Evolutionary conservation across 148 eudicot genomes (phyloP).

Genomic region (Pouteria glomerata): DNA sequence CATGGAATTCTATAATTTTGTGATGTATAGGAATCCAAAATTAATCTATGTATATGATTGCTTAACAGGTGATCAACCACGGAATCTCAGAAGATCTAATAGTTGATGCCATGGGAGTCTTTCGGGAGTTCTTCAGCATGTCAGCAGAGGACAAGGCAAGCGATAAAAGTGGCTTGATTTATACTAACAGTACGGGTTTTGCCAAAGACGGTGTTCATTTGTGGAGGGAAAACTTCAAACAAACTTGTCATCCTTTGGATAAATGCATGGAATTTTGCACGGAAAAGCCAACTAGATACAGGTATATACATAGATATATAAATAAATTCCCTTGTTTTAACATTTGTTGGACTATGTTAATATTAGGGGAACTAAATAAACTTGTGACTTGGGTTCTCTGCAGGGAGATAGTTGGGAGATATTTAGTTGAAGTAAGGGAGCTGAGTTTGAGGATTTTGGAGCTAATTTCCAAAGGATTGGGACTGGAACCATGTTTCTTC

Average conservation of each 20-base stretch:
- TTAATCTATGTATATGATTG: background rate
- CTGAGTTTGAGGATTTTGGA: slow-evolving; percentile 20
- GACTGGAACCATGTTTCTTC: slow-evolving; percentile 23
- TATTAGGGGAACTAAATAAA: no score
- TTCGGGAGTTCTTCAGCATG: slow-evolving; percentile 46
- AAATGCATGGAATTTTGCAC: slow-evolving; percentile 48
- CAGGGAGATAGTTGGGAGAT: slow-evolving; percentile 23
- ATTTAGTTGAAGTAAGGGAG: slow-evolving; percentile 17
- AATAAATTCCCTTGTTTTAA: no score
- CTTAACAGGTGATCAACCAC: slow-evolving; percentile 31
- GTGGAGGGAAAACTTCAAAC: slow-evolving; percentile 55
- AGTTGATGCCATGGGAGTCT: slow-evolving; percentile 32
- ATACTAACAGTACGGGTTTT: slow-evolving; percentile 35
- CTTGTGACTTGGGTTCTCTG: no score
- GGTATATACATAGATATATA: slow-evolving; percentile 21
- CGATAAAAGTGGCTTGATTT: slow-evolving; percentile 34
- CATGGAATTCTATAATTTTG: background rate
- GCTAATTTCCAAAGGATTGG: slow-evolving; percentile 27
- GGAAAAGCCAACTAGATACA: slow-evolving; percentile 41
- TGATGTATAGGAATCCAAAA: background rate
- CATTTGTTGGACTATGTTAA: no score
- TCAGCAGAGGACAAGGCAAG: slow-evolving; percentile 37
- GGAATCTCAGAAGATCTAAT: slow-evolving; percentile 35
- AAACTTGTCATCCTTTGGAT: slow-evolving; percentile 43
- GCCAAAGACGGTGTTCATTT: slow-evolving; percentile 37